Conservation (phyloP, 805 yeast species). For the Cyberlindnera americana region DNA sequence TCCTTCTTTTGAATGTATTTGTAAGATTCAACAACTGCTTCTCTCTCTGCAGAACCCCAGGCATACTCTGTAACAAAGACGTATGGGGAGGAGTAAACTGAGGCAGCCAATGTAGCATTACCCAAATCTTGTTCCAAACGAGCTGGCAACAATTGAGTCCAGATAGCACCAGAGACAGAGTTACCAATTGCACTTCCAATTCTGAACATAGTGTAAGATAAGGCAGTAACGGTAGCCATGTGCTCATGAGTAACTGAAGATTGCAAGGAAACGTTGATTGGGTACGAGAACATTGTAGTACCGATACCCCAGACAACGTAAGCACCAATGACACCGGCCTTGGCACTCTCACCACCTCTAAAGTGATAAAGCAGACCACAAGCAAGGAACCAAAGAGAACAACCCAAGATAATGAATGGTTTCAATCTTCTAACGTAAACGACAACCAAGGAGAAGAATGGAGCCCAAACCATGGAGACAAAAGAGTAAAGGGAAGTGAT, state of each 20-base stretch:
- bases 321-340: conserved; percentile 62
- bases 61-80: conserved; percentile 43
- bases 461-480: conserved; percentile 56
- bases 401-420: conserved; percentile 57
- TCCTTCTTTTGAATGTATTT: conserved; percentile 56
- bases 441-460: conserved; percentile 52
- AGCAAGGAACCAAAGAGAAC: conserved; percentile 54
- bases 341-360: conserved; percentile 50
- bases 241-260: conserved; percentile 60
- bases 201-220: conserved; percentile 53
- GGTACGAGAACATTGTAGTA: conserved; percentile 66
- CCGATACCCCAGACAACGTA: conserved; percentile 64
- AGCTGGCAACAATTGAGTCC: conserved; percentile 57
- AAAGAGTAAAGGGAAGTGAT: conserved; percentile 59
- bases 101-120: conserved; percentile 37
- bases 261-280: conserved; percentile 61
- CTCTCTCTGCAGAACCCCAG: conserved; percentile 64
- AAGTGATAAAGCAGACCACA: conserved; percentile 54
- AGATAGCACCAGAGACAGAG: conserved; percentile 65
- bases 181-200: conserved; percentile 66
- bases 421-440: conserved; percentile 47
- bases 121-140: conserved; percentile 35
- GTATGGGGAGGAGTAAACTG: conserved; percentile 53
- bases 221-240: conserved; percentile 62
- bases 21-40: conserved; percentile 54